Conservation (phyloP, 176 grass and related monocot genomes). For the Microstegium vimineum region DNA sequence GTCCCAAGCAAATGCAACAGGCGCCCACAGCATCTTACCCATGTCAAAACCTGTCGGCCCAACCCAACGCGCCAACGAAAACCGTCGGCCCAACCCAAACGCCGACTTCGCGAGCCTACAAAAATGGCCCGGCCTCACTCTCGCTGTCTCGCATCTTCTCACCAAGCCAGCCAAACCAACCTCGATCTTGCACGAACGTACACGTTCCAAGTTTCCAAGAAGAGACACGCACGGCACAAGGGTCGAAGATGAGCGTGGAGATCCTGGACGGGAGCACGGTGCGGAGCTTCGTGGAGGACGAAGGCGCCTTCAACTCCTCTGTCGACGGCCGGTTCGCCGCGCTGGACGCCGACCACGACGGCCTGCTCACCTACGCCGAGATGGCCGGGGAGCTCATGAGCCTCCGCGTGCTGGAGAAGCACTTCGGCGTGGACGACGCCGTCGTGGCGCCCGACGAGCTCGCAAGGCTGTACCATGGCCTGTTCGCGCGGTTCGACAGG, state of each 20-base stretch:
- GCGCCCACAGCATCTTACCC: too few relatives aligned
- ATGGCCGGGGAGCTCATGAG: conserved; percentile 42
- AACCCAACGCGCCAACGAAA: too few relatives aligned
- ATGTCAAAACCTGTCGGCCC: too few relatives aligned
- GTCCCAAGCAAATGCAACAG: too few relatives aligned
- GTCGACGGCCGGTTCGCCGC: conserved; percentile 41
- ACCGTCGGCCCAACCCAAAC: too few relatives aligned
- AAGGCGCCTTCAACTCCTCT: conserved; percentile 33
- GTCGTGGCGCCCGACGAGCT: conserved; percentile 10
- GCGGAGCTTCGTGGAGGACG: conserved; percentile 45
- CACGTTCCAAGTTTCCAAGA: too few relatives aligned
- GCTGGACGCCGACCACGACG: conserved; percentile 38
- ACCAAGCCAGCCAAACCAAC: too few relatives aligned
- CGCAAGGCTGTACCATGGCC: conserved; percentile 12
- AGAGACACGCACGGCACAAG: too few relatives aligned
- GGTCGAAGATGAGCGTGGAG: conserved; percentile 57
- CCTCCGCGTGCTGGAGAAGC: conserved; percentile 31
- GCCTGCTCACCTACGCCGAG: conserved; percentile 42
- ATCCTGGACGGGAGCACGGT: conserved; percentile 38
- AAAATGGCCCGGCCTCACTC: too few relatives aligned
- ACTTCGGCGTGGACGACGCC: conserved; percentile 35
- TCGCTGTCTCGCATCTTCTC: too few relatives aligned
- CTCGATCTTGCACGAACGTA: too few relatives aligned
- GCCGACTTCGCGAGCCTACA: too few relatives aligned
- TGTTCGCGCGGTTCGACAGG: conserved; percentile 43